phyloP scores from a whole-genome alignment of 345 rosid genomes.

The Dovyalis caffra region DNA sequence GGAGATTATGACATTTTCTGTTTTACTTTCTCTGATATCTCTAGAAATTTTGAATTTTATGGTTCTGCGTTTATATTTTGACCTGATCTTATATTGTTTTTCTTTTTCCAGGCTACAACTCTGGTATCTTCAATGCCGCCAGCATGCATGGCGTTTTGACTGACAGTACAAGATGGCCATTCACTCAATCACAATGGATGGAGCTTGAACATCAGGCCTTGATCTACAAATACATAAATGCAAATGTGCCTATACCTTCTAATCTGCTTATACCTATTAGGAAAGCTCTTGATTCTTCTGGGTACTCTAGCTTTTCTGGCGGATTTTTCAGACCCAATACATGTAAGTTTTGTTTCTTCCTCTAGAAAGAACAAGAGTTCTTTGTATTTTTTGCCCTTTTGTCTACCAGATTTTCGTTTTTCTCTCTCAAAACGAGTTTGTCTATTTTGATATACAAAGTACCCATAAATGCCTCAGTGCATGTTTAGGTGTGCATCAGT shows the following conservation, averaged over 20 bases:
- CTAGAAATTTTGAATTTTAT: conserved; percentile 6
- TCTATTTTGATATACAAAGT: neutral
- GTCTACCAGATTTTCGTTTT: too few relatives aligned
- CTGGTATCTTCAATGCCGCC: conserved; percentile 36
- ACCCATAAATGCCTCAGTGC: neutral
- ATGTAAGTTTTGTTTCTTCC: conserved; percentile 37
- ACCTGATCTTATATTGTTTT: neutral
- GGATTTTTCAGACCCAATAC: conserved; percentile 51
- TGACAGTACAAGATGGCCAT: conserved; percentile 55
- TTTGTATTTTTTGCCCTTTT: neutral
- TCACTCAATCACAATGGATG: conserved; percentile 79
- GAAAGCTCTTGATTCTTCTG: conserved; percentile 65
- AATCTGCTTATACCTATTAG: conserved; percentile 69
- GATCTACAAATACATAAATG: conserved; percentile 80
- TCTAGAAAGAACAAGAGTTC: neutral
- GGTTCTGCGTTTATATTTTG: neutral
- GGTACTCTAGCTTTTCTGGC: conserved; percentile 39
- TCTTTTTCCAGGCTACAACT: conserved; percentile 35
- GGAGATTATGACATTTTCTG: neutral
- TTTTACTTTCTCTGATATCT: neutral
- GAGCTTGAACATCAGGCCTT: conserved; percentile 94
- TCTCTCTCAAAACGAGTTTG: neutral
- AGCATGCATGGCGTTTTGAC: conserved; percentile 38
- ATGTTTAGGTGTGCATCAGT: neutral
- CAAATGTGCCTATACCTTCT: conserved; percentile 77